These are phyloP conservation scores for Cryptococcus depauperatus DNA, from an alignment of 1,284 basidiomycete genomes.

Conservation along the genomic window DNA sequence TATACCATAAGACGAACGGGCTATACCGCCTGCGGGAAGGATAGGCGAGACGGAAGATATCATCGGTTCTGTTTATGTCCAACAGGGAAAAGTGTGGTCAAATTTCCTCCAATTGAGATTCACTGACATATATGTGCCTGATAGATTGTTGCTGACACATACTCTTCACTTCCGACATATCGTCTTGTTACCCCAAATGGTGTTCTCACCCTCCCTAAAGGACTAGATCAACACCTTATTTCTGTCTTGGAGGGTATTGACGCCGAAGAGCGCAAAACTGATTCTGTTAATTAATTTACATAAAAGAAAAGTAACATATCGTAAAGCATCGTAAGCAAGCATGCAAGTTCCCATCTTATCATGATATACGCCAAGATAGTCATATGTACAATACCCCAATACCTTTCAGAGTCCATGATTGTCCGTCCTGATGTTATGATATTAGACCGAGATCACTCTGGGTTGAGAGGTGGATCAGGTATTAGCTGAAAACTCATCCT, in stretches of 20 bases:
- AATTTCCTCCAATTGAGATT: background rate
- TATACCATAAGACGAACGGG: constrained; percentile 34
- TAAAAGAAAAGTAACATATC: too few species aligned
- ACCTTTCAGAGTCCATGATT: too few species aligned
- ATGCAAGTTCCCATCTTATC: too few species aligned
- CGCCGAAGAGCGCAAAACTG: constrained; percentile 26
- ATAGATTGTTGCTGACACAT: constrained; percentile 39
- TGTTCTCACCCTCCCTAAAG: constrained; percentile 33
- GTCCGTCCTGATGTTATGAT: too few species aligned
- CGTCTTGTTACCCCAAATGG: constrained; percentile 40
- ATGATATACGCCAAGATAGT: too few species aligned
- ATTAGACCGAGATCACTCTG: too few species aligned
- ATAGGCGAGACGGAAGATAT: constrained; percentile 45
- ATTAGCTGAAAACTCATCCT: constrained; percentile 18
- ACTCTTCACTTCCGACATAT: constrained; percentile 39
- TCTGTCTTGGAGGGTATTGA: constrained; percentile 26
- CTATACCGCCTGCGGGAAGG: constrained; percentile 40
- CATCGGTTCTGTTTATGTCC: constrained; percentile 41
- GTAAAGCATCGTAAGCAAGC: too few species aligned
- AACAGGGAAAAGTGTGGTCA: constrained; percentile 35
- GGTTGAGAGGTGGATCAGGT: constrained; percentile 21
- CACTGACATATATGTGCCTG: too few species aligned
- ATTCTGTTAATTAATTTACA: too few species aligned
- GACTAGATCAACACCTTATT: constrained; percentile 36
- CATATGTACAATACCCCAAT: too few species aligned